These are phyloP conservation scores for Pseudofabraea citricarpa DNA, from an alignment of 2,329 filamentous ascomycete genomes.

Conservation along the genomic window DNA sequence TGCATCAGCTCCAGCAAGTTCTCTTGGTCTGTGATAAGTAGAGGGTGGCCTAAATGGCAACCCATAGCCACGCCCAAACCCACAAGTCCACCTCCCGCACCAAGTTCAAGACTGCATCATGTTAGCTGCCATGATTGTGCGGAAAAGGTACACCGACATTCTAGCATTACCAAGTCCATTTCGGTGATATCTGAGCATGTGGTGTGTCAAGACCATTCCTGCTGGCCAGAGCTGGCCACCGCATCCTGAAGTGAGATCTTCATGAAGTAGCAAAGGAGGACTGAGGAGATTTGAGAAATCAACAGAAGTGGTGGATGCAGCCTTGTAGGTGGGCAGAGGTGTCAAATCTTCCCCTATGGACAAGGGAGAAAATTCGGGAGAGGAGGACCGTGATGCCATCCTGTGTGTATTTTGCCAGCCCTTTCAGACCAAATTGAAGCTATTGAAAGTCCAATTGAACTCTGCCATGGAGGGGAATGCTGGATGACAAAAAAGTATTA, in stretches of 20 bases:
- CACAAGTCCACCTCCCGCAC: conserved; percentile 86
- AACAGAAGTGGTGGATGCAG: conserved; percentile 44
- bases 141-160: conserved; percentile 51
- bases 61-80: conserved; percentile 58
- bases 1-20: conserved; percentile 84
- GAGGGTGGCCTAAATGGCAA: conserved; percentile 46
- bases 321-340: conserved; percentile 56
- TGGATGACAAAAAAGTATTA: too few species aligned
- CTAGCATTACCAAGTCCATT: conserved; percentile 58
- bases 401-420: not conserved
- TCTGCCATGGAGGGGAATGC: too few species aligned
- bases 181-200: conserved; percentile 72
- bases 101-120: conserved; percentile 73
- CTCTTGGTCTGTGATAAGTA: conserved; percentile 82
- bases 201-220: conserved; percentile 81
- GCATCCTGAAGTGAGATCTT: conserved; percentile 83
- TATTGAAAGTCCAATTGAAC: too few species aligned
- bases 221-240: conserved; percentile 94
- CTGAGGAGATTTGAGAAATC: conserved; percentile 71
- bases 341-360: conserved; percentile 48
- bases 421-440: too few species aligned
- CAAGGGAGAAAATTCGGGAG: conserved; percentile 27
- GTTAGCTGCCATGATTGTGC: not conserved
- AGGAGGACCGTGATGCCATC: conserved; percentile 23
- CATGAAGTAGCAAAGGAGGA: conserved; percentile 68